phyloP scores from a whole-genome alignment of 2,329 filamentous ascomycete species.

The Fusarium succisae region DNA sequence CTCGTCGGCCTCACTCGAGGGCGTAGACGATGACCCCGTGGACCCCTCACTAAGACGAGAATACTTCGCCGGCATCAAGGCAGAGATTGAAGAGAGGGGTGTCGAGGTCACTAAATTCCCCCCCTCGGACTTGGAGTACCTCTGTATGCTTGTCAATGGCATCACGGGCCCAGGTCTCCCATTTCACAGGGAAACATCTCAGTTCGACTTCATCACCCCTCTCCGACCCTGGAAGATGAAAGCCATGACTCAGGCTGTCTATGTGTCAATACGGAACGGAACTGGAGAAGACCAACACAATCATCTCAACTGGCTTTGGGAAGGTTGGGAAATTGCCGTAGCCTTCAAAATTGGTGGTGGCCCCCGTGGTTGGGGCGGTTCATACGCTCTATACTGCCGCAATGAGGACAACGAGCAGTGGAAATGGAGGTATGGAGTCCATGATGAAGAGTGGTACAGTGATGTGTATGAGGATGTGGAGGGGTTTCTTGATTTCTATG shows the following conservation, averaged over 20 bases:
- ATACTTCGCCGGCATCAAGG: not conserved
- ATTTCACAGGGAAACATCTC: not conserved
- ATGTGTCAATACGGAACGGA: rapidly evolving
- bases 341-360: not conserved
- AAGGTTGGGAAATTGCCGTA: not conserved
- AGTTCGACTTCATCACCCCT: not conserved
- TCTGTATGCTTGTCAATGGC: not conserved
- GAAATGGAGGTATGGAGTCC: not conserved
- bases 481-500: not conserved
- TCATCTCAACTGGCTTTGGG: not conserved
- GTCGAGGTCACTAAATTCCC: not conserved
- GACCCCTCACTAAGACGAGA: not conserved
- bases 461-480: not conserved
- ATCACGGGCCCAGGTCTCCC: not conserved
- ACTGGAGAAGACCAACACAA: rapidly evolving
- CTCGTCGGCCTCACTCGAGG: rapidly evolving
- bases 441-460: not conserved
- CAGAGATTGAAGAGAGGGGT: not conserved
- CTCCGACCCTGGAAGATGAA: rapidly evolving
- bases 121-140: rapidly evolving
- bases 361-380: not conserved
- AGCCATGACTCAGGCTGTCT: not conserved
- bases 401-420: rapidly evolving
- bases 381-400: not conserved
- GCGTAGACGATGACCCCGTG: not conserved